A percentile compares a stretch with the other conserved stretches of the same genome.
phyloP scores from a whole-genome alignment of 257 asterid species.

The Solanum piurae region DNA sequence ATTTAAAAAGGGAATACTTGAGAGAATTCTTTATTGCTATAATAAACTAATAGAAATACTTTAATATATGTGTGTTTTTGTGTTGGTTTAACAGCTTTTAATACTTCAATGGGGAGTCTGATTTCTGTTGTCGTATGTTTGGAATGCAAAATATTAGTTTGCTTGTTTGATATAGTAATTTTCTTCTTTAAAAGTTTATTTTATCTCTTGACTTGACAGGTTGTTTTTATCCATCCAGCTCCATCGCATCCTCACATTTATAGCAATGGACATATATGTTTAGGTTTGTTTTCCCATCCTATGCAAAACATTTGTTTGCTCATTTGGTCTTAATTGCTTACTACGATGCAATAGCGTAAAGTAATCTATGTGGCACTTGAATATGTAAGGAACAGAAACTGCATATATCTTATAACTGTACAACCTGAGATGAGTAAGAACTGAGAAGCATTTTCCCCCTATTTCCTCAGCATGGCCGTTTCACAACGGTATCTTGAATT shows the following conservation, averaged over 20 bases:
- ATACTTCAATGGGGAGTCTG: background rate
- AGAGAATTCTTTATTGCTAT: background rate
- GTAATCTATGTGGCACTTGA: background rate
- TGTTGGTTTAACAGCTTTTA: background rate
- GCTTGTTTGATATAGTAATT: background rate
- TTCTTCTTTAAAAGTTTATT: background rate
- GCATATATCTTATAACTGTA: background rate
- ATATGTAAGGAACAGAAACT: background rate
- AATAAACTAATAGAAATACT: background rate
- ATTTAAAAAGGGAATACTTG: background rate
- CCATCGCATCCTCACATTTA: slow-evolving; percentile 88
- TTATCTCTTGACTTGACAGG: slow-evolving; percentile 20
- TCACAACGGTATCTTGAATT: background rate
- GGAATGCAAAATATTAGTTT: background rate
- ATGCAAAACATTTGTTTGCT: background rate
- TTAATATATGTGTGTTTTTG: background rate
- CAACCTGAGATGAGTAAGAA: background rate
- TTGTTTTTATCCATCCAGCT: slow-evolving; percentile 77
- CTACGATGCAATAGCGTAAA: background rate
- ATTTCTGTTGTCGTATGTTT: background rate
- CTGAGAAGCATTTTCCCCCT: background rate
- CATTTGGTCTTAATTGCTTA: background rate
- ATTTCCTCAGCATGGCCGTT: background rate
- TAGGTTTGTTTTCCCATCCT: slow-evolving; percentile 41
- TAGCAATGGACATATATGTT: slow-evolving; percentile 93